These are phyloP conservation scores for Cocos nucifera DNA, from an alignment of 176 grass and related monocot genomes.

Conservation along the genomic window DNA sequence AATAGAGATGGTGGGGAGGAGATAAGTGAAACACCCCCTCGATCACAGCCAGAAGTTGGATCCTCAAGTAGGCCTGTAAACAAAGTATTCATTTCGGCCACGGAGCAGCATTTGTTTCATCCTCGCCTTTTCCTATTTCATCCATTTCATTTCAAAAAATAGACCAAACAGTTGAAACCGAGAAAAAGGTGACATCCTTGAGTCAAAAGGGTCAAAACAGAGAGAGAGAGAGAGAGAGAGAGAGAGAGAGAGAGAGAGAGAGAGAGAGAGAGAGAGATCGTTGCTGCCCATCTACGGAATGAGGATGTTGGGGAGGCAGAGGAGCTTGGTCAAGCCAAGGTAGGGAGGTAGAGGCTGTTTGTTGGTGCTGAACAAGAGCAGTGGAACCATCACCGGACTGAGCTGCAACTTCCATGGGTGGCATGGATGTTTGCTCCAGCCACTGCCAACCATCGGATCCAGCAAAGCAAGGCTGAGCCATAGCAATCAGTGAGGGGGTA, in stretches of 20 bases:
- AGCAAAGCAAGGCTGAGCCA: no score
- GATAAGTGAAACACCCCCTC: conserved; percentile 58
- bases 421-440: no score
- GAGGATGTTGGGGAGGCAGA: conserved; percentile 51
- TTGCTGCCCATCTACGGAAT: conserved; percentile 86
- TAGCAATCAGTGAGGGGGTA: no score
- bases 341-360: no score
- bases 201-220: neutral
- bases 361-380: no score
- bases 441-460: no score
- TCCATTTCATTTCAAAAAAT: no score
- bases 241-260: neutral
- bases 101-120: conserved; percentile 76
- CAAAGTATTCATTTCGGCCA: conserved; percentile 76
- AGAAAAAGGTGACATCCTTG: neutral
- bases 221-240: neutral
- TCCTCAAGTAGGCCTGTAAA: conserved; percentile 70
- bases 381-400: no score
- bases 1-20: conserved; percentile 67
- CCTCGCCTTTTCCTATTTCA: conserved; percentile 77
- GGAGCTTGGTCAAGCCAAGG: no score
- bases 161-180: neutral
- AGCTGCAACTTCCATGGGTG: no score
- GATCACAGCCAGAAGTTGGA: conserved; percentile 62
- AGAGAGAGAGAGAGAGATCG: neutral